A percentile compares a stretch with the other conserved stretches of the same genome.
These are phyloP conservation scores for maize (Zea mays) DNA, from an alignment of 176 grass and related monocot genomes.

Conservation along the genomic window DNA sequence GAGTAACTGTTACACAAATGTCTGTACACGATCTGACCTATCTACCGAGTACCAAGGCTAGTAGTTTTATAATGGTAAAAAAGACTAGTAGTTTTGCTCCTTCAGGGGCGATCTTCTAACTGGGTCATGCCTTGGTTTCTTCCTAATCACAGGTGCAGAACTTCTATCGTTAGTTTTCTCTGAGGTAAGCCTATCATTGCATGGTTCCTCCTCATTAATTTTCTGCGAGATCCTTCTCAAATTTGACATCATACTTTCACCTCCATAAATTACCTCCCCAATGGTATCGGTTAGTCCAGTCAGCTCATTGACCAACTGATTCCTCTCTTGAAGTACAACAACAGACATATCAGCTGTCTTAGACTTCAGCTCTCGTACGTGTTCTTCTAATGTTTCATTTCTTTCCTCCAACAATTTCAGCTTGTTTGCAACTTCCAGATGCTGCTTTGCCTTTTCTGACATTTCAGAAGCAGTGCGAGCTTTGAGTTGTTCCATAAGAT, in stretches of 20 bases:
- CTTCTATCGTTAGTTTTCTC: too few relatives aligned
- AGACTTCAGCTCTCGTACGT: conserved; percentile 38
- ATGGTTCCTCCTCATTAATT: conserved; percentile 28
- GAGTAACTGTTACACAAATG: too few relatives aligned
- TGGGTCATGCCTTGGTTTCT: too few relatives aligned
- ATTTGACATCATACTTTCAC: conserved; percentile 45
- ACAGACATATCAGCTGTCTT: conserved; percentile 38
- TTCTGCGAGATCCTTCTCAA: conserved; percentile 54
- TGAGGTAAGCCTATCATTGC: too few relatives aligned
- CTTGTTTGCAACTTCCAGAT: conserved; percentile 38
- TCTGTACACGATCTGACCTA: too few relatives aligned
- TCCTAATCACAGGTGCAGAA: too few relatives aligned
- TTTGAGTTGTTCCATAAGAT: conserved; percentile 47
- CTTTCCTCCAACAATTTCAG: conserved; percentile 43
- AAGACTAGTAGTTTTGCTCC: too few relatives aligned
- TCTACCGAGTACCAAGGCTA: too few relatives aligned
- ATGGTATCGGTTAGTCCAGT: conserved; percentile 43
- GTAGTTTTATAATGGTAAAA: too few relatives aligned
- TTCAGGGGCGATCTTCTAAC: too few relatives aligned
- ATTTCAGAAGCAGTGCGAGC: conserved; percentile 43
- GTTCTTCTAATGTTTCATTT: conserved; percentile 44
- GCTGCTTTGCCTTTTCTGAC: conserved; percentile 46
- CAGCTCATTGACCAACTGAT: conserved; percentile 43
- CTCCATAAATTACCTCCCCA: conserved; percentile 38
- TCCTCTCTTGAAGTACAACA: conserved; percentile 42